These are phyloP conservation scores for Cordyceps pruinosa DNA, from an alignment of 2,329 filamentous ascomycete genomes.

Conservation along the genomic window DNA sequence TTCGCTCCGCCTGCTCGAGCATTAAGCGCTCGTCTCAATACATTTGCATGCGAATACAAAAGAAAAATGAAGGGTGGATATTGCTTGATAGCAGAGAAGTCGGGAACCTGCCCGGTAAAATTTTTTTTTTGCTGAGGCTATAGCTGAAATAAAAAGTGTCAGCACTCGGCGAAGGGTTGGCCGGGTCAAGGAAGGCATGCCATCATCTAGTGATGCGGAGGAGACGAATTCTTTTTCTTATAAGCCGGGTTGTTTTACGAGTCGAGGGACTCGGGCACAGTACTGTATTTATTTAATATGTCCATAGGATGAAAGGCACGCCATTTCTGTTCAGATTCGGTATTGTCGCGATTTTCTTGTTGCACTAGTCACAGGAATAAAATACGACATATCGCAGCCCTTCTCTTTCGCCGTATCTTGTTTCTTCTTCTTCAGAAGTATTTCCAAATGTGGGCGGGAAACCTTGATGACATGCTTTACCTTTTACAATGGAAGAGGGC, in stretches of 20 bases:
- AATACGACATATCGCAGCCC: too few species aligned
- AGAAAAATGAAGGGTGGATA: background rate
- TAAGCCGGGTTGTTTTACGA: conserved; percentile 4
- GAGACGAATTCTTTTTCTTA: conserved; percentile 3
- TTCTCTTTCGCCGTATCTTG: too few species aligned
- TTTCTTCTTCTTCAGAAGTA: too few species aligned
- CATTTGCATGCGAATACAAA: too few species aligned
- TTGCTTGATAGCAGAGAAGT: background rate
- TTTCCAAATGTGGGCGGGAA: too few species aligned
- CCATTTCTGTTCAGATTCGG: background rate
- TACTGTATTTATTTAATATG: conserved; percentile 12
- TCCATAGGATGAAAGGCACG: conserved; percentile 6
- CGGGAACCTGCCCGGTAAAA: background rate
- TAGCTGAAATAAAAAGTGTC: background rate
- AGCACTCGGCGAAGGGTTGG: background rate
- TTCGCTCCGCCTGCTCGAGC: conserved; percentile 70
- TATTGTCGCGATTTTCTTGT: background rate
- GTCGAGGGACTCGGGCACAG: background rate
- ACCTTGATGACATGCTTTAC: too few species aligned
- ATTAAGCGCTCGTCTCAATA: conserved; percentile 38
- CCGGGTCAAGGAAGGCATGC: background rate
- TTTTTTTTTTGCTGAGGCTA: background rate
- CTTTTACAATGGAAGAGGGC: too few species aligned
- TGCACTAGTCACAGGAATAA: too few species aligned
- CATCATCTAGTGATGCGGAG: background rate